Base-by-base conservation (phyloP, 179 eudicot species). In the Actinidia arguta region DNA sequence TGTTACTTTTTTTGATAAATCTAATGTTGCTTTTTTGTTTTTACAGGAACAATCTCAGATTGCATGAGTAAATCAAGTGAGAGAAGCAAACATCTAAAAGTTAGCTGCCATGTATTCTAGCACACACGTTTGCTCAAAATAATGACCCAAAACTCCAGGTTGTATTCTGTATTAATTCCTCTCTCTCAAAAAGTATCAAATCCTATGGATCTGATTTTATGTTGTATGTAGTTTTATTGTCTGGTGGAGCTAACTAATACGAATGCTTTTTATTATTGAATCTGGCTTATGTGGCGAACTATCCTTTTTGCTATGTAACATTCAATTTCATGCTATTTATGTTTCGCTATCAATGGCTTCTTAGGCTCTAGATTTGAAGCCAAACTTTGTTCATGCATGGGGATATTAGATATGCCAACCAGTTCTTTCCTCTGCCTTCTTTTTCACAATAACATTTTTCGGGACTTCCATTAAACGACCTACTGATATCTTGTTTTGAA, bases 371-470 rank as follows among this genome's bases (percentile, higher is more conserved):
- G 98, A 95, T 91, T 84, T 95, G 82, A 96, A 96, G 92, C 99
- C 99, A 52, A 96, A 96, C 82, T 95, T 95, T 81, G 99, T 96
- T 48, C 99, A 98, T 81, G 99, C 99, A 55, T 96, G 98, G 99
- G 98, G 98, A 98, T 68, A 96, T 95, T 78, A 95, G 98, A 85
- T 95, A 91, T 82, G 99, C 99, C 85, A 96, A 96, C 85, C 98
- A 96, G 98, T 96, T 76, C 52, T n/a, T 75, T 66, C 69, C 76
- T 77, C 14, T 71, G 10, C 82, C 55, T 73, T 42, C 17, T 55
- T 75, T 56, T 20, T 59, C 36, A 3, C 27, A 17, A 16, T 61
- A 8, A 17, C 46, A 20, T 77, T 70, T 44, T 58, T 7, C 4
- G n/a, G 54, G 59, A 8, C 75, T 47, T 80, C 6, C 68, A 75